Conservation (phyloP, 73 alveolate genomes). For the Uronychia setigera region DNA sequence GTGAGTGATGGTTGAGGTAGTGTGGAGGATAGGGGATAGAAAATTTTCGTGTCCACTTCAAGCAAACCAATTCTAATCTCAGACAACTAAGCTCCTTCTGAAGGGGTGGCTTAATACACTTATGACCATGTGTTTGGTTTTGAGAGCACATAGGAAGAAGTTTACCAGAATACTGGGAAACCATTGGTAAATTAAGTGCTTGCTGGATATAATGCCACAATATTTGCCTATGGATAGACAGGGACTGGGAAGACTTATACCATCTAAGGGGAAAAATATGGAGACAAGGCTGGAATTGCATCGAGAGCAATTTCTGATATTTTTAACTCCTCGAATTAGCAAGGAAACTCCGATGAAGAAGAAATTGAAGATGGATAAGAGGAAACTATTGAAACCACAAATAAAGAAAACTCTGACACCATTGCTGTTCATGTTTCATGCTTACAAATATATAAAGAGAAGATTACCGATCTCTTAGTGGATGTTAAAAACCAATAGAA, state of each 20-base stretch:
- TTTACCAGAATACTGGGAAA: constrained; percentile 63
- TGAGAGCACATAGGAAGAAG: no score
- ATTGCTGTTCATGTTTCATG: background rate
- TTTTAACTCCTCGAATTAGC: background rate
- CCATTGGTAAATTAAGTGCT: constrained; percentile 59
- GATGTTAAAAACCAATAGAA: background rate
- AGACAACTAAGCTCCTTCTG: no score
- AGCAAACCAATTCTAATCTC: no score
- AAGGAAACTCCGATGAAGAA: background rate
- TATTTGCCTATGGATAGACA: constrained; percentile 97
- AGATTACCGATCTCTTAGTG: background rate
- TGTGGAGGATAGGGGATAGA: no score
- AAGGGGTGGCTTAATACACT: no score
- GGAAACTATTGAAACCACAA: background rate
- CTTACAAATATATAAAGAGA: constrained; percentile 5
- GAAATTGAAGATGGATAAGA: background rate
- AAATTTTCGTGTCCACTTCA: no score
- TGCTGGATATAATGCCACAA: constrained; percentile 89
- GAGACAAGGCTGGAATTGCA: background rate
- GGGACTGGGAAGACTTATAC: constrained; percentile 97
- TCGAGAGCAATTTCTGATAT: background rate
- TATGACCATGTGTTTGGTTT: no score
- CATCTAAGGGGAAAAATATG: constrained; percentile 69
- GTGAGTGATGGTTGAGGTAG: no score
- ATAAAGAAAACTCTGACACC: background rate